phyloP scores from a whole-genome alignment of 768 basidiomycete species.

The Lepiota subincarnata region DNA sequence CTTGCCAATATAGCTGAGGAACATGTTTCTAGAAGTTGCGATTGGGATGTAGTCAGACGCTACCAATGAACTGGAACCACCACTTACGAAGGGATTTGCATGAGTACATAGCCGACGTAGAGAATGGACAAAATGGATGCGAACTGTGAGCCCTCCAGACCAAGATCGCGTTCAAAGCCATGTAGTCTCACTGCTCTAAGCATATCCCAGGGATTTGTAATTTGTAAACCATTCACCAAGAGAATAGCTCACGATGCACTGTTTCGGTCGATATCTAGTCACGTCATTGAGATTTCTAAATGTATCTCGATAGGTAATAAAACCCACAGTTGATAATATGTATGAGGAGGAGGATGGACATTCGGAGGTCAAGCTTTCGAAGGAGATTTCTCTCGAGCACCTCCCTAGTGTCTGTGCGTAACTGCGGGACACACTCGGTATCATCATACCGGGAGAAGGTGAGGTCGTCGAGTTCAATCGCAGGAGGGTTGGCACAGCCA shows the following conservation, averaged over 20 bases:
- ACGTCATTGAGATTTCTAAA: not conserved
- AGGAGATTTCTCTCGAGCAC: constrained; percentile 35
- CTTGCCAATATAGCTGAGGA: constrained; percentile 56
- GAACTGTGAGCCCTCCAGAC: constrained; percentile 57
- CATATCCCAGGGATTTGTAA: not conserved
- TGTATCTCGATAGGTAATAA: not conserved
- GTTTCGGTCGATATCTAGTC: constrained; percentile 64
- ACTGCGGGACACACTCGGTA: constrained; percentile 19
- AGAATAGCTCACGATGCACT: constrained; percentile 48
- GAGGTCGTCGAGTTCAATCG: constrained; percentile 3
- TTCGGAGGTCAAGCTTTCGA: constrained; percentile 45
- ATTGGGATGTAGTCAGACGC: not conserved
- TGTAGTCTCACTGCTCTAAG: constrained; percentile 58
- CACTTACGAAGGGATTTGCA: constrained; percentile 67
- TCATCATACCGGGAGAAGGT: constrained; percentile 13
- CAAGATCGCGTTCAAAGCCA: constrained; percentile 61
- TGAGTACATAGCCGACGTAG: constrained; percentile 64
- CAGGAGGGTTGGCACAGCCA: not conserved
- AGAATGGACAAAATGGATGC: constrained; percentile 56
- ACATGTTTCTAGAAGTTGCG: constrained; percentile 53
- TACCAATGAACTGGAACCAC: not conserved
- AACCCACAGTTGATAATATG: constrained; percentile 41
- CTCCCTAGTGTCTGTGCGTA: constrained; percentile 21
- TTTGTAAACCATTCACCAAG: not conserved
- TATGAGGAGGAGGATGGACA: constrained; percentile 45